Conservation (phyloP, 2,329 filamentous ascomycete species). For the Alternaria dauci region DNA sequence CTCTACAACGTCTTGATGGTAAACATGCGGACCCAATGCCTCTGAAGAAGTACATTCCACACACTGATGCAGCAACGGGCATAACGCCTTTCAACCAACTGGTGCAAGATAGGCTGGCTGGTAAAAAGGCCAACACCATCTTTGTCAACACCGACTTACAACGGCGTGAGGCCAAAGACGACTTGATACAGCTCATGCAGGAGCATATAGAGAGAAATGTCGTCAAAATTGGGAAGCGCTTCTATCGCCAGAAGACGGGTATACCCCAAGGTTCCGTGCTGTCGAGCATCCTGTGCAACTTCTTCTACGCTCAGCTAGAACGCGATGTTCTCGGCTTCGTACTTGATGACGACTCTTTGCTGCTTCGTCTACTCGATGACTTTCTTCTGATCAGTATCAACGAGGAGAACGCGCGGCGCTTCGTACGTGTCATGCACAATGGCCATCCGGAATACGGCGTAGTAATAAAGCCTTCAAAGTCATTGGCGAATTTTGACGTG, state of each 20-base stretch:
- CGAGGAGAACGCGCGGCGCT: constrained; percentile 70
- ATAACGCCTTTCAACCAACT: constrained; percentile 45
- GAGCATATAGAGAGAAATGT: constrained; percentile 87
- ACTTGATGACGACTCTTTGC: constrained; percentile 64
- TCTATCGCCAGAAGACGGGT: constrained; percentile 84
- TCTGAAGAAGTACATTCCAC: constrained; percentile 53
- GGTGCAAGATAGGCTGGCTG: constrained; percentile 40
- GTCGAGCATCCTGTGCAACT: constrained; percentile 88
- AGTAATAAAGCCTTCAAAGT: constrained; percentile 78
- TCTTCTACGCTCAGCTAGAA: constrained; percentile 94
- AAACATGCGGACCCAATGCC: constrained; percentile 42
- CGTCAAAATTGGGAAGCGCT: constrained; percentile 86
- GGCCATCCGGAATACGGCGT: constrained; percentile 85
- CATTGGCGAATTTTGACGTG: constrained; percentile 82
- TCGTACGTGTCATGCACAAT: constrained; percentile 80
- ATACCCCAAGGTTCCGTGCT: constrained; percentile 94
- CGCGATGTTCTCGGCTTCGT: constrained; percentile 73
- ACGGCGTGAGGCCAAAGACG: constrained; percentile 63
- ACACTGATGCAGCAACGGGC: constrained; percentile 44
- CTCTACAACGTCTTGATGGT: constrained; percentile 44
- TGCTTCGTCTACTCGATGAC: constrained; percentile 89
- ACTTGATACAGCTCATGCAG: constrained; percentile 73
- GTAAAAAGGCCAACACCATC: constrained; percentile 67
- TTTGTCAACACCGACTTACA: constrained; percentile 76
- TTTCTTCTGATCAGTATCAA: constrained; percentile 87